Evolutionary conservation across 176 grass and related monocot genomes (phyloP).

Genomic region (Paspalum vaginatum): DNA sequence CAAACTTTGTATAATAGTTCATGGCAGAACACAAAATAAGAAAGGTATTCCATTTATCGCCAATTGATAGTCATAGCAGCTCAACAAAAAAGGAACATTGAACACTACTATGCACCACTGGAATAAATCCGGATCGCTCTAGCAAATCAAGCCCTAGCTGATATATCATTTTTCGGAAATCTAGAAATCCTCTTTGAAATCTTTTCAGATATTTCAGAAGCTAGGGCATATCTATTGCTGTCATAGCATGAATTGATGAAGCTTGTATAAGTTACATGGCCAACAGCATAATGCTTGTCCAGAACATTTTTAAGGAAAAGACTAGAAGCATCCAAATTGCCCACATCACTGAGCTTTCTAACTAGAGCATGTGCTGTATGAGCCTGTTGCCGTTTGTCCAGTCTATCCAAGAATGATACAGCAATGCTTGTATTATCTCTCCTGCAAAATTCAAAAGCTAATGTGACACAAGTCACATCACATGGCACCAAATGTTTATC

Average conservation of each 20-base stretch:
- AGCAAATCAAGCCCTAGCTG: no score
- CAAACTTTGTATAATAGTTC: no score
- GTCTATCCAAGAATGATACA: constrained; percentile 62
- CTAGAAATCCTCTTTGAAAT: constrained; percentile 43
- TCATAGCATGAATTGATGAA: constrained; percentile 76
- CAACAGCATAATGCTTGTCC: constrained; percentile 58
- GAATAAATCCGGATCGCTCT: no score
- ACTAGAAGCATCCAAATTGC: constrained; percentile 64
- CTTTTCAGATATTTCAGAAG: constrained; percentile 53
- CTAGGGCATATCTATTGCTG: constrained; percentile 43
- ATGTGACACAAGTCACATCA: constrained; percentile 71
- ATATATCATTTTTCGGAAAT: no score
- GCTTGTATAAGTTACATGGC: constrained; percentile 59
- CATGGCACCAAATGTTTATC: constrained; percentile 81
- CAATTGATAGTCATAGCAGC: no score
- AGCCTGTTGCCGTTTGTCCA: constrained; percentile 64
- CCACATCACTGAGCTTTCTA: constrained; percentile 28
- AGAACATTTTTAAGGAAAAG: constrained; percentile 74
- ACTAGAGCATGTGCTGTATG: not conserved
- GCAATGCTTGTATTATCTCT: constrained; percentile 52
- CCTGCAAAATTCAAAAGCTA: constrained; percentile 82
- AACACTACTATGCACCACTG: no score
- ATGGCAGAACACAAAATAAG: no score
- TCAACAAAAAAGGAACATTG: no score
- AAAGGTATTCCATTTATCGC: no score